phyloP scores from a whole-genome alignment of 805 yeast genomes.

The Candida succiphila region DNA sequence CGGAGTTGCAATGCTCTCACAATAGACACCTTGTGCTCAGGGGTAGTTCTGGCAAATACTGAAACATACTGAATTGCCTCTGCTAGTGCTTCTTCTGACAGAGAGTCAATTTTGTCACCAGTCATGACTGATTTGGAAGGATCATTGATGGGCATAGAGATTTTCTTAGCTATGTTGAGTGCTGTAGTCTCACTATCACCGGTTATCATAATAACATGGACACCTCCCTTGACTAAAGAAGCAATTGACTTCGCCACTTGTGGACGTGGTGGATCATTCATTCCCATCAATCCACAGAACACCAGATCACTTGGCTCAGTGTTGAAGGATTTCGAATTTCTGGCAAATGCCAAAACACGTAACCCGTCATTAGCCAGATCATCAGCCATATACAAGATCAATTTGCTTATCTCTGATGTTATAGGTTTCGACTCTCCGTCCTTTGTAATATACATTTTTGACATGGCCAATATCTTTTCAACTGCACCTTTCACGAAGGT shows the following conservation, averaged over 20 bases:
- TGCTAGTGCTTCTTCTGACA: conserved; percentile 65
- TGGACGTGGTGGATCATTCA: conserved; percentile 97
- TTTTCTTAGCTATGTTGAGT: conserved; percentile 70
- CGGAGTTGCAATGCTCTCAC: conserved; percentile 82
- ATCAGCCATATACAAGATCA: conserved; percentile 49
- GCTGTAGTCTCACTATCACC: conserved; percentile 92
- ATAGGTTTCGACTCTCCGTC: conserved; percentile 53
- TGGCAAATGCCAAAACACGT: conserved; percentile 77
- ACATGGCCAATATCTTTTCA: conserved; percentile 57
- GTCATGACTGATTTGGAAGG: conserved; percentile 62
- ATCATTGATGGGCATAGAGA: conserved; percentile 75
- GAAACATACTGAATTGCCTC: conserved; percentile 74
- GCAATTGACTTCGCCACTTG: conserved; percentile 70
- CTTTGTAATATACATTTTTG: conserved; percentile 47
- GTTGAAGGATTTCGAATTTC: conserved; percentile 28
- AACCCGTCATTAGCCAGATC: conserved; percentile 74
- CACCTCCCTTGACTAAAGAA: conserved; percentile 81
- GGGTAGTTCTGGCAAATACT: conserved; percentile 91
- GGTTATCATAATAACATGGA: conserved; percentile 96
- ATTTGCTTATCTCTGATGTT: conserved; percentile 34
- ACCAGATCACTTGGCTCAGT: conserved; percentile 47
- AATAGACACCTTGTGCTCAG: conserved; percentile 85
- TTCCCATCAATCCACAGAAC: conserved; percentile 83
- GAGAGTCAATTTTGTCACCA: conserved; percentile 72
- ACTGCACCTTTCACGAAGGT: conserved; percentile 86